Conservation (phyloP, 192 early-diverging fungal species). For the Entophlyctis helioformis region DNA sequence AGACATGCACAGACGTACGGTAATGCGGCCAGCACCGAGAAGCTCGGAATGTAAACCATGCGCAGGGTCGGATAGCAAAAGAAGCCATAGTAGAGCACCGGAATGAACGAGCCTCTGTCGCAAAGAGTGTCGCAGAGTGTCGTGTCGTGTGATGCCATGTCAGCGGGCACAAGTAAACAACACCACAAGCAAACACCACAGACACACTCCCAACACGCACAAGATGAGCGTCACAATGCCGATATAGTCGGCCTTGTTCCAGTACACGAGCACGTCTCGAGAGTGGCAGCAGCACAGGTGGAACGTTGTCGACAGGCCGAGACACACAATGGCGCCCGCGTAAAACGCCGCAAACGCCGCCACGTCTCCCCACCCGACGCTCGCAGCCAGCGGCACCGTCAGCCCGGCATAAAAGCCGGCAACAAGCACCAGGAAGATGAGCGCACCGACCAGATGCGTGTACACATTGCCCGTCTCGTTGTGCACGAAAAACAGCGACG, state of each 20-base stretch:
- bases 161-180: neutral
- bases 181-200: conserved; percentile 1
- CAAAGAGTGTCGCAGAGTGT: no score
- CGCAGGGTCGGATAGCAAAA: conserved; percentile 45
- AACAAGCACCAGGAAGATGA: conserved; percentile 34
- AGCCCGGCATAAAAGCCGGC: conserved; percentile 24
- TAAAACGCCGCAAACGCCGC: conserved; percentile 65
- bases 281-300: conserved; percentile 84
- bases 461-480: conserved; percentile 93
- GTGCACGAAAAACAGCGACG: conserved; percentile 70
- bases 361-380: conserved; percentile 49
- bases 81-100: conserved; percentile 41
- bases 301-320: conserved; percentile 66
- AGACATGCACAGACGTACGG: conserved; percentile 20
- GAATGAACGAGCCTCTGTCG: conserved; percentile 23
- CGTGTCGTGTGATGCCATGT: neutral
- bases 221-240: conserved; percentile 79
- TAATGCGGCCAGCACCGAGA: conserved; percentile 51
- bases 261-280: conserved; percentile 41
- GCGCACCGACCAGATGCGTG: conserved; percentile 67
- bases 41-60: conserved; percentile 42
- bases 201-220: conserved; percentile 31
- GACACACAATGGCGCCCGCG: conserved; percentile 60
- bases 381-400: conserved; percentile 20
- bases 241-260: conserved; percentile 89